Conservation (phyloP, 2,329 filamentous ascomycete species). For the Colletotrichum sp. region DNA sequence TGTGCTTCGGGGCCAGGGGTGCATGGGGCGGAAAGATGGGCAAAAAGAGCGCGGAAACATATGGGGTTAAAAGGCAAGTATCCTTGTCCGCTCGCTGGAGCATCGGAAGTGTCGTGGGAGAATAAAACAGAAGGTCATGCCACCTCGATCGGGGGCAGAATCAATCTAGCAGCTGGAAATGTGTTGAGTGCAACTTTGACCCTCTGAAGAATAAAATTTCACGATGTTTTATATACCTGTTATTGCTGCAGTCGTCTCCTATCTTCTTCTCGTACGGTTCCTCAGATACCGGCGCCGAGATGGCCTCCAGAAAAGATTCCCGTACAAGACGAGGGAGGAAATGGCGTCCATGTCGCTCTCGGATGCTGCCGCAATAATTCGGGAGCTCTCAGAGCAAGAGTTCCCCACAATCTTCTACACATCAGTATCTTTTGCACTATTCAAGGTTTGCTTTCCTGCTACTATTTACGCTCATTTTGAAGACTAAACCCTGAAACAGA, state of each 20-base stretch:
- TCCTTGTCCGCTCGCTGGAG: not conserved
- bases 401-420: conserved; percentile 59
- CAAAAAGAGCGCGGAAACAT: not conserved
- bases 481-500: conserved; percentile 6
- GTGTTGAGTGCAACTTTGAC: not conserved
- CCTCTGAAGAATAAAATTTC: not conserved
- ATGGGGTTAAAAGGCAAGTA: not conserved
- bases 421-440: conserved; percentile 63
- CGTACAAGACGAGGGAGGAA: conserved; percentile 4
- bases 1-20: not conserved
- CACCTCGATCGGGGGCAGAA: not conserved
- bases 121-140: not conserved
- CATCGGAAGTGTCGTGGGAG: not conserved
- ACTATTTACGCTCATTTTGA: accelerated
- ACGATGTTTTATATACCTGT: not conserved
- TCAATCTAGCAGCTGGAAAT: accelerated
- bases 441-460: conserved; percentile 45
- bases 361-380: conserved; percentile 35
- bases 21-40: not conserved
- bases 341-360: conserved; percentile 9
- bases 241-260: not conserved
- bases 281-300: conserved; percentile 4
- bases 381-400: conserved; percentile 50
- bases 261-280: not conserved
- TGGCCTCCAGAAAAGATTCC: not conserved